These are phyloP conservation scores for Heterobasidion annosum DNA, from an alignment of 1,284 basidiomycete species.

Conservation along the genomic window DNA sequence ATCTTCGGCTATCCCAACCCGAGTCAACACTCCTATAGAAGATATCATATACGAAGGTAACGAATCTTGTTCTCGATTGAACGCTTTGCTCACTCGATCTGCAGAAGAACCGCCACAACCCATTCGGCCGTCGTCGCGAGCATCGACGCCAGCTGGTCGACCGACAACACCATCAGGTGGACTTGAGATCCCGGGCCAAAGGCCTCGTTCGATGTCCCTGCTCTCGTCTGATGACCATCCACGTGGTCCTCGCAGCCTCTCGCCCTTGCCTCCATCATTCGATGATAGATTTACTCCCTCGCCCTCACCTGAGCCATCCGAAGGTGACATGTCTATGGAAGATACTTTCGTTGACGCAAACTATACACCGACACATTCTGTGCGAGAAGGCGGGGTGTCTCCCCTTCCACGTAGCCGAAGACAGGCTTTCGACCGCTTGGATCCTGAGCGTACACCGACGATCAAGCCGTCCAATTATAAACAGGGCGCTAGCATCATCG, in stretches of 20 bases:
- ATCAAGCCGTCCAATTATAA: conserved; percentile 22
- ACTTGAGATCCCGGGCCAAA: conserved; percentile 9
- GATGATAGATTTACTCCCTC: conserved; percentile 19
- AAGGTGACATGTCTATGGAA: conserved; percentile 25
- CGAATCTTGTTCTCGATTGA: conserved; percentile 6
- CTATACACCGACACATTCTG: conserved; percentile 14
- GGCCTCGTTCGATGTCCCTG: conserved; percentile 27
- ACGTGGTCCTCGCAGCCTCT: conserved; percentile 62
- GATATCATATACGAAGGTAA: conserved; percentile 70
- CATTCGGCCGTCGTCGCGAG: conserved; percentile 43
- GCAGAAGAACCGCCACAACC: conserved; percentile 53
- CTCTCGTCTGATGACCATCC: conserved; percentile 48
- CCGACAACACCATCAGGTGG: conserved; percentile 18
- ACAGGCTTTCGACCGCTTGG: conserved; percentile 46
- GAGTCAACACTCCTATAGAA: conserved; percentile 39
- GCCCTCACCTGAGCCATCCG: conserved; percentile 31
- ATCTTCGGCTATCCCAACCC: conserved; percentile 23
- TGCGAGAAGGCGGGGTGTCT: conserved; percentile 20
- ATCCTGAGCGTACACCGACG: conserved; percentile 39
- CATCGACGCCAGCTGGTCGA: conserved; percentile 31
- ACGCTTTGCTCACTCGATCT: conserved; percentile 4
- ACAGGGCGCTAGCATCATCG: conserved; percentile 23
- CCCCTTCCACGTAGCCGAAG: conserved; percentile 61
- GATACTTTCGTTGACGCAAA: conserved; percentile 24
- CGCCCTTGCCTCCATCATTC: conserved; percentile 42